These are phyloP conservation scores for Geotrichum bryndzae DNA, from an alignment of 1,139 yeast genomes.

Conservation along the genomic window DNA sequence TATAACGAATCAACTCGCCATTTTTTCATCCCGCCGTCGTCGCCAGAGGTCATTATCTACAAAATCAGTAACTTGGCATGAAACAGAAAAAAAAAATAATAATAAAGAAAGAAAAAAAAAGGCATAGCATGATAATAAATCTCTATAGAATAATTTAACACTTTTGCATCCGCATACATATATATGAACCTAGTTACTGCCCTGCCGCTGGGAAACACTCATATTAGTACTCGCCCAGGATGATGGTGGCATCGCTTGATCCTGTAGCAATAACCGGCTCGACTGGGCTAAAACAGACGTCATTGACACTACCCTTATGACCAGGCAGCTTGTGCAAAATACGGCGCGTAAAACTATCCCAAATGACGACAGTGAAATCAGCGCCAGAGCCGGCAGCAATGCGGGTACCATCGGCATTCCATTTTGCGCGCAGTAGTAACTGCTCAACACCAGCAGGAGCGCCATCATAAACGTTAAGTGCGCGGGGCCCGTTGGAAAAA, in stretches of 20 bases:
- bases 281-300: slow-evolving; percentile 43
- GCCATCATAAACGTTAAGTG: slow-evolving; percentile 50
- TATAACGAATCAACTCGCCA: neutral
- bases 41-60: neutral
- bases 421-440: slow-evolving; percentile 45
- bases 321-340: slow-evolving; percentile 49
- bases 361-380: slow-evolving; percentile 51
- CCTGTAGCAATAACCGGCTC: slow-evolving; percentile 25
- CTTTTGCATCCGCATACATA: neutral
- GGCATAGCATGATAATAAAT: neutral
- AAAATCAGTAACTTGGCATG: neutral
- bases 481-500: slow-evolving; percentile 38
- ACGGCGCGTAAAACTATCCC: slow-evolving; percentile 54
- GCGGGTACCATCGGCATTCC: slow-evolving; percentile 38
- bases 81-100: too few species aligned
- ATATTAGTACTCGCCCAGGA: slow-evolving; percentile 23
- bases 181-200: too few species aligned
- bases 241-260: slow-evolving; percentile 28
- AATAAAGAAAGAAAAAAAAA: too few species aligned
- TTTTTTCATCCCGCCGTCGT: neutral
- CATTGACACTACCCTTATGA: slow-evolving; percentile 57
- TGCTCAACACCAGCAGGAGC: slow-evolving; percentile 53
- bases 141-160: neutral
- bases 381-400: slow-evolving; percentile 54
- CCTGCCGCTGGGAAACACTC: neutral